Base-by-base conservation (phyloP, 78 protist species). In the Dictyostelium capitatum region DNA sequence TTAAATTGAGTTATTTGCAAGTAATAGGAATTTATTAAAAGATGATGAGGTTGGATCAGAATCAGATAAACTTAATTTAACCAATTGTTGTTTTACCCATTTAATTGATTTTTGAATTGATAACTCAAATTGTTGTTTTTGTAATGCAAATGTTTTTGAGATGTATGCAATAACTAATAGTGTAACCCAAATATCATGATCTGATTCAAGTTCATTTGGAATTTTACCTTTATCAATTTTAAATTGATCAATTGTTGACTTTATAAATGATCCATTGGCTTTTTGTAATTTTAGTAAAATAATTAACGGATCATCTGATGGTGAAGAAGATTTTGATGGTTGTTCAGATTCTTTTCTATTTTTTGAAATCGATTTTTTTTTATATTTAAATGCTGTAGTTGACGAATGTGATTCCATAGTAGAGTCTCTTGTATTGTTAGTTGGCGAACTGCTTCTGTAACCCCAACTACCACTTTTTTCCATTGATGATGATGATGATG, bases 221-320 rank as follows among this genome's bases (percentile, higher is more conserved):
- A 20, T 41, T 46, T 37, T 70, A 15, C 30, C 10, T 5, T n/a
- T 7, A 14, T 20, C 51, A 50, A 15, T 48, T 2, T 1, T 9
- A 30, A 51, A 47, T 59, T 54, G 70, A 37, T 41, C 53, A 19
- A 62, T 32, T 6, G 53, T 17, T 6, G 15, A 17, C n/a, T 25
- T 56, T 9, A 19, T n/a, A 73, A 73, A 85, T n/a, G 83, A 54
- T 12, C 93, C 93, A 77, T 77, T 87, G 11, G 93, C 93, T 37
- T 65, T 87, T 77, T 87, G 93, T 56, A 53, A 17, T 25, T 28
- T n/a, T 28, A 87, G 28, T 43, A 87, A 30, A 51, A 47, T 15
- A 50, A 77, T 48, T 53, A 74, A 57, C 9, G 50, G 51, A 12
- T 87, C 73, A 77, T 51, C 62, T 73, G 50, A 17, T 12, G 43